These are phyloP conservation scores for Kuraishia ogatae DNA, from an alignment of 805 yeast genomes.

Conservation along the genomic window DNA sequence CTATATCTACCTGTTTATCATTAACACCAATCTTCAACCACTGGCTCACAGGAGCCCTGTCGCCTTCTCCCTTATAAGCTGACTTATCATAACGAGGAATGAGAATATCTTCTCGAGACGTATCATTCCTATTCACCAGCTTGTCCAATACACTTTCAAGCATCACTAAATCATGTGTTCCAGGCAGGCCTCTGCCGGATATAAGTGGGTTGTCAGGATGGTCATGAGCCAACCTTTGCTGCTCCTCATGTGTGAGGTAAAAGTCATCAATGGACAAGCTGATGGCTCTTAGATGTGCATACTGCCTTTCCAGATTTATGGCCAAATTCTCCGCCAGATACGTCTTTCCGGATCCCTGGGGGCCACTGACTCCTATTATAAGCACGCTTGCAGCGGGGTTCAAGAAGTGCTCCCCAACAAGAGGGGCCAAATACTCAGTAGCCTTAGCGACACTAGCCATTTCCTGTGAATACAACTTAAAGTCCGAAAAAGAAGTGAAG, in stretches of 20 bases:
- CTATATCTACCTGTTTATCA: conserved; percentile 41
- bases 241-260: conserved; percentile 62
- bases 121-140: conserved; percentile 5
- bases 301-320: conserved; percentile 20
- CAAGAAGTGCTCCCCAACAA: conserved; percentile 15
- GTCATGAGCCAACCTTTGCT: conserved; percentile 30
- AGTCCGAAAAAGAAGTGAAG: too few species aligned
- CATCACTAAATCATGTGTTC: conserved; percentile 74
- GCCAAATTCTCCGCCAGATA: conserved; percentile 38
- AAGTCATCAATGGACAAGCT: conserved; percentile 80
- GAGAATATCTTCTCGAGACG: conserved; percentile 12
- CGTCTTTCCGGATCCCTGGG: conserved; percentile 78
- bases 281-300: conserved; percentile 29
- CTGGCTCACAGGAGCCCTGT: conserved; percentile 35
- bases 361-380: conserved; percentile 54
- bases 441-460: conserved; percentile 6
- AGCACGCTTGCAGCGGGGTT: conserved; percentile 28
- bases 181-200: conserved; percentile 82
- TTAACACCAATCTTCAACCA: conserved; percentile 24
- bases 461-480: conserved; percentile 3
- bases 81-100: conserved; percentile 80
- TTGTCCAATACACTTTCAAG: conserved; percentile 25
- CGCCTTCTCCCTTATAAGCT: conserved; percentile 66
- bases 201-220: conserved; percentile 44
- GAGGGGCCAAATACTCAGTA: conserved; percentile 19